Conservation (phyloP, 2,329 filamentous ascomycete genomes). For the Hypoxylon sp. region DNA sequence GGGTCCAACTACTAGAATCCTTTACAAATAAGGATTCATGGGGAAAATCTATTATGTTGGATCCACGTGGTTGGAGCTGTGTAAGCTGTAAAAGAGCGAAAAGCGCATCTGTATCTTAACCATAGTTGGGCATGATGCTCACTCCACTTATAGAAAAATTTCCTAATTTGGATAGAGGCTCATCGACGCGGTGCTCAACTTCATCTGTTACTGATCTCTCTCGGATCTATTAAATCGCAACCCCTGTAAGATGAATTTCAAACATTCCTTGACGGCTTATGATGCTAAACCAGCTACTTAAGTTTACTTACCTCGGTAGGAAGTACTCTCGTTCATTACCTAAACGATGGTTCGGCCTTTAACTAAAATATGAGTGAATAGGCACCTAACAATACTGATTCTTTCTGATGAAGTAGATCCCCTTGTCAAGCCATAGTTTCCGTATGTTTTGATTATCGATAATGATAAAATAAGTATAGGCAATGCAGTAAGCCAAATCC, state of each 20-base stretch:
- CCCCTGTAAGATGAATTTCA: not conserved
- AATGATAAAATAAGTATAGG: slow-evolving; percentile 18
- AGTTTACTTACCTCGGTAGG: not conserved
- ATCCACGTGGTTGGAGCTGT: slow-evolving; percentile 11
- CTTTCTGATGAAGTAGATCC: not conserved
- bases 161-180: slow-evolving; percentile 10
- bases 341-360: not conserved
- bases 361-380: not conserved
- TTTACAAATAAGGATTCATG: slow-evolving; percentile 12
- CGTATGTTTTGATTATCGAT: slow-evolving; percentile 9
- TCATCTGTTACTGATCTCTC: not conserved
- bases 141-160: slow-evolving; percentile 1
- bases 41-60: slow-evolving; percentile 17
- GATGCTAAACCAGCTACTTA: not conserved
- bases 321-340: not conserved
- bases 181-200: not conserved
- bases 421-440: slow-evolving; percentile 5
- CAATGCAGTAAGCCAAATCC: slow-evolving; percentile 13
- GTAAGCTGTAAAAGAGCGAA: slow-evolving; percentile 14
- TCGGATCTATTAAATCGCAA: not conserved
- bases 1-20: slow-evolving; percentile 6
- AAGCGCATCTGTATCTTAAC: slow-evolving; percentile 7
- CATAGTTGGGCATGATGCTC: slow-evolving; percentile 15
- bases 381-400: no score
- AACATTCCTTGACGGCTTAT: not conserved